phyloP scores from a whole-genome alignment of 345 rosid species.

The Pugionium dolabratum region DNA sequence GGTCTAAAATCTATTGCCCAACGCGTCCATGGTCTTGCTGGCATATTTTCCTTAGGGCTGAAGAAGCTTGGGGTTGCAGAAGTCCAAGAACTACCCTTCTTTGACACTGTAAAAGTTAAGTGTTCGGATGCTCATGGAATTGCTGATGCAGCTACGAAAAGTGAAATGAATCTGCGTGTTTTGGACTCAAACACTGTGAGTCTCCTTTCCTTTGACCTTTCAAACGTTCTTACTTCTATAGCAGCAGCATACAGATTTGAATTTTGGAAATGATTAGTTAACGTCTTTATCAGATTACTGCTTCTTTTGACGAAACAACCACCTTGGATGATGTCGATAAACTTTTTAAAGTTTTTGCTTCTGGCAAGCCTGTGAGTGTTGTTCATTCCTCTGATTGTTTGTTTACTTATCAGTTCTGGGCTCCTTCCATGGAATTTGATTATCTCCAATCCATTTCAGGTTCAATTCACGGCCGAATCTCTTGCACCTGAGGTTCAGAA shows the following conservation, averaged over 20 bases:
- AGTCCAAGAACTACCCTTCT: slow-evolving; percentile 82
- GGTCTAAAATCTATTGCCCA: slow-evolving; percentile 72
- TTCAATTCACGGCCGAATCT: slow-evolving; percentile 81
- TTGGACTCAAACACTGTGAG: slow-evolving; percentile 84
- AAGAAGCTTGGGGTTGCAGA: slow-evolving; percentile 75
- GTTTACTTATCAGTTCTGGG: slow-evolving; percentile 11
- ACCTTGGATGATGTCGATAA: slow-evolving; percentile 89
- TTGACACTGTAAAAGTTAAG: slow-evolving; percentile 91
- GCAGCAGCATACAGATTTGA: background rate
- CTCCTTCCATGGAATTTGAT: slow-evolving; percentile 23
- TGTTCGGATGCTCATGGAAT: slow-evolving; percentile 74
- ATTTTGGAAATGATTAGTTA: slow-evolving; percentile 6
- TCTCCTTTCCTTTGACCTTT: slow-evolving; percentile 25
- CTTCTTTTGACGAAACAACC: slow-evolving; percentile 92
- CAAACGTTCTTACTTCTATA: background rate
- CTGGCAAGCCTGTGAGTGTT: slow-evolving; percentile 75
- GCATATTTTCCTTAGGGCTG: slow-evolving; percentile 70
- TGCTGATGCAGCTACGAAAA: slow-evolving; percentile 73
- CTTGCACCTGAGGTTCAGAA: slow-evolving; percentile 79
- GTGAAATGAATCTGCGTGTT: slow-evolving; percentile 76
- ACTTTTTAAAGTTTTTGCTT: slow-evolving; percentile 73
- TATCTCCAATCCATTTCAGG: slow-evolving; percentile 46
- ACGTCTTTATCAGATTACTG: slow-evolving; percentile 62
- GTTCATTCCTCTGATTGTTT: slow-evolving; percentile 20
- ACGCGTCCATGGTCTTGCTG: slow-evolving; percentile 94